These are phyloP conservation scores for Geotrichum siamense DNA, from an alignment of 1,139 yeast species.

Conservation along the genomic window DNA sequence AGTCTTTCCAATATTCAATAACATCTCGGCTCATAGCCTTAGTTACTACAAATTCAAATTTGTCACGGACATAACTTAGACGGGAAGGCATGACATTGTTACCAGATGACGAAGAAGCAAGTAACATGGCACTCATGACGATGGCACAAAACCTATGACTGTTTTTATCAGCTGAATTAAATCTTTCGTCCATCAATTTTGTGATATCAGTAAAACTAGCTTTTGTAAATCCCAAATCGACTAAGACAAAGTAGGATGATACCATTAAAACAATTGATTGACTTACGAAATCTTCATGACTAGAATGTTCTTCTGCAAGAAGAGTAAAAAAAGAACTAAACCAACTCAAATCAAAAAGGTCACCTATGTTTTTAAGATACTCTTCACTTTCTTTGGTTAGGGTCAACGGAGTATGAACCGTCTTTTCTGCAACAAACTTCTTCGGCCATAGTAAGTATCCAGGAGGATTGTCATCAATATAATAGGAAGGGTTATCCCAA, in stretches of 20 bases:
- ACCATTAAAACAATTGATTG: conserved; percentile 26
- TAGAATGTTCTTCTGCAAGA: conserved; percentile 35
- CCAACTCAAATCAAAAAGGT: conserved; percentile 51
- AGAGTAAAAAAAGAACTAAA: conserved; percentile 45
- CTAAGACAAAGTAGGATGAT: conserved; percentile 24
- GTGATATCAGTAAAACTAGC: conserved; percentile 25
- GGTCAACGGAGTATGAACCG: conserved; percentile 30
- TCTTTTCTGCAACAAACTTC: conserved; percentile 43
- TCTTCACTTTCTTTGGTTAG: conserved; percentile 39
- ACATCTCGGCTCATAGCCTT: conserved; percentile 73
- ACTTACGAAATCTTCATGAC: conserved; percentile 33
- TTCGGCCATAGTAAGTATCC: conserved; percentile 85
- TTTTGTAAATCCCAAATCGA: conserved; percentile 23
- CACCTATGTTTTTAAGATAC: conserved; percentile 44
- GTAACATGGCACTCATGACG: conserved; percentile 31
- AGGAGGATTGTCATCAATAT: conserved; percentile 41
- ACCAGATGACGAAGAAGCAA: conserved; percentile 23
- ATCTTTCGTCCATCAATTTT: conserved; percentile 20
- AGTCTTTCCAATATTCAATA: conserved; percentile 66
- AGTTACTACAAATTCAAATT: conserved; percentile 47
- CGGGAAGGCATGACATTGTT: conserved; percentile 22
- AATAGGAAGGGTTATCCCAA: conserved; percentile 25
- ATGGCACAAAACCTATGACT: conserved; percentile 39
- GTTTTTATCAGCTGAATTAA: conserved; percentile 32
- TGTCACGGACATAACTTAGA: conserved; percentile 44